Base-by-base conservation (phyloP, 2,329 filamentous ascomycete genomes). In the Scleromitrula shiraiana region DNA sequence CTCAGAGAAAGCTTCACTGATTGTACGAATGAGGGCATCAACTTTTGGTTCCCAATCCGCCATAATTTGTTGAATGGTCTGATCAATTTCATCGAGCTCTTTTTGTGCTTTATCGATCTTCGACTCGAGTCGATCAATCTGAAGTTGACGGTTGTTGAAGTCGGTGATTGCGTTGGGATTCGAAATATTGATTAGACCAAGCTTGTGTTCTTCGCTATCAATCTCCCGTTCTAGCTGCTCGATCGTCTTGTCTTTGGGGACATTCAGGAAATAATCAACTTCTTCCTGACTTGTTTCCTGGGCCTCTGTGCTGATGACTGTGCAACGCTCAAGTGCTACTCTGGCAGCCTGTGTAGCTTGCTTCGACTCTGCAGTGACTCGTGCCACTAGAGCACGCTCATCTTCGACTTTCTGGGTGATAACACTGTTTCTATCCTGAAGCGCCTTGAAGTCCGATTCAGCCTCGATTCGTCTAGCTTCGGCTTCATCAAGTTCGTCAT, bases 1-100 rank as follows among this genome's bases (percentile, higher is more conserved):
- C 65, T 91, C 84, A 5, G 85, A 81, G 66, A 98, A 98, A 0
- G 90, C 90, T 41, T 88, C 80, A 63, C 88, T 95, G 67, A 98
- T 96, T 61, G 82, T 81, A 17, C 71, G 70, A 33, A 96, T 76
- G 2, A 98, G 75, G 19, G 71, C 73, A 56, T 97, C 90, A 2
- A 98, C 74, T 58, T 77, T 70, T 1, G 89, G 89, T 66, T 97
- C 93, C 87, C 89, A 98, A 53, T 77, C 72, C 14, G 71, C 70
- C 58, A 83, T 82, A 47, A 95, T 68, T 30, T 80, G 73, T 0
- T 70, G 66, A 52, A 95, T 91, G 39, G 77, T 72, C 10, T 64
- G 61, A 14, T 72, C 70, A 14, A 83, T 67, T 2, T 72, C 67
- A 2, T 73, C 73, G 8, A 93, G 70, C 45, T 76, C 73, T 5